These are phyloP conservation scores for Podospora fimiseda DNA, from an alignment of 495 filamentous ascomycete genomes.

Conservation along the genomic window DNA sequence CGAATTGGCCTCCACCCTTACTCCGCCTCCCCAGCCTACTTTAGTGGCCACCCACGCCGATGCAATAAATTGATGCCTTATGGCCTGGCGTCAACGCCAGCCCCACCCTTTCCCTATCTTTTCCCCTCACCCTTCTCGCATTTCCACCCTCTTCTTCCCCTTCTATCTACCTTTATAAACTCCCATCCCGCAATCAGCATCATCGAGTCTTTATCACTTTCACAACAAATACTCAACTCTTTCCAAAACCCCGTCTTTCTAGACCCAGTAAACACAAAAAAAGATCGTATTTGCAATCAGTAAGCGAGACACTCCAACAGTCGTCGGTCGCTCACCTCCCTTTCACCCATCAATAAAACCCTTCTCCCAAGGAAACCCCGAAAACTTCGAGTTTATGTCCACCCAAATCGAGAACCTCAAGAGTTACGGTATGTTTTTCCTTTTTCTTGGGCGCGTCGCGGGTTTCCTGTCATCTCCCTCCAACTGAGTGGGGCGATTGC, in stretches of 20 bases:
- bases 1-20: not conserved
- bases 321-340: conserved; percentile 41
- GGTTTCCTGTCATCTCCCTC: not conserved
- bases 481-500: not conserved
- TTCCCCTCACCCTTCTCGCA: conserved; percentile 19
- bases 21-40: not conserved
- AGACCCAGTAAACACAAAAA: not conserved
- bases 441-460: not conserved
- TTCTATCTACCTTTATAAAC: conserved; percentile 8
- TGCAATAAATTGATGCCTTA: conserved; percentile 17
- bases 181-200: conserved; percentile 17
- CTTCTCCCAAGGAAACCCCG: conserved; percentile 42
- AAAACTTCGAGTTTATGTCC: conserved; percentile 88
- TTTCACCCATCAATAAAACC: conserved; percentile 27
- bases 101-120: conserved; percentile 20
- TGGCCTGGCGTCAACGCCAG: conserved; percentile 15
- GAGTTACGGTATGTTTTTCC: conserved; percentile 76
- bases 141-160: conserved; percentile 16
- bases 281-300: conserved; percentile 10
- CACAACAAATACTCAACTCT: conserved; percentile 2
- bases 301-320: conserved; percentile 33
- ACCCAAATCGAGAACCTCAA: conserved; percentile 93
- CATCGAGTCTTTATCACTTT: conserved; percentile 18
- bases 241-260: too few species aligned
- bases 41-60: conserved; percentile 5